phyloP scores from a whole-genome alignment of 1,284 basidiomycete genomes.

The Moesziomyces sp. region DNA sequence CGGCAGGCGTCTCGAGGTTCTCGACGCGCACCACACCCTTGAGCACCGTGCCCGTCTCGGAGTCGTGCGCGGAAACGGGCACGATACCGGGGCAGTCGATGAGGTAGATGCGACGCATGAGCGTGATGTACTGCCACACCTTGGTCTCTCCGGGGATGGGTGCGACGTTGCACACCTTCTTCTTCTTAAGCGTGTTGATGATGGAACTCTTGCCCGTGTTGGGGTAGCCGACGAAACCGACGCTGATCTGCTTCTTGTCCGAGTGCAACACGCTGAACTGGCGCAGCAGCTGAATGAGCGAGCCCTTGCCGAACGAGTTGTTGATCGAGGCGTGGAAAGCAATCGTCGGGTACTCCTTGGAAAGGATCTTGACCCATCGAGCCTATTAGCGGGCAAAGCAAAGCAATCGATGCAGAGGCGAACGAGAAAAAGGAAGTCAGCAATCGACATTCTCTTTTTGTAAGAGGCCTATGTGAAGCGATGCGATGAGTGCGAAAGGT shows the following conservation, averaged over 20 bases:
- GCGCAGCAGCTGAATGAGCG: constrained; percentile 93
- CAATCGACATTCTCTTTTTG: constrained; percentile 7
- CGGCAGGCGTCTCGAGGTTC: constrained; percentile 90
- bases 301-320: constrained; percentile 98
- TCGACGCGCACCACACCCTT: constrained; percentile 98
- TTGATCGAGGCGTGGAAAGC: constrained; percentile 99
- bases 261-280: constrained; percentile 97
- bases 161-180: constrained; percentile 96
- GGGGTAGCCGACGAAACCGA: constrained; percentile 97
- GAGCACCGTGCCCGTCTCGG: constrained; percentile 90
- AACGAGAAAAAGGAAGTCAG: constrained; percentile 12
- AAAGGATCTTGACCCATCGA: constrained; percentile 95
- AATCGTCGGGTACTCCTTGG: constrained; percentile 91
- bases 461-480: neutral
- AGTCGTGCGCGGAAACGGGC: constrained; percentile 87
- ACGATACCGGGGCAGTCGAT: constrained; percentile 99
- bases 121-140: constrained; percentile 99
- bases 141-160: constrained; percentile 99
- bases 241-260: constrained; percentile 99
- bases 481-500: constrained; percentile 6
- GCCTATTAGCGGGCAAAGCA: constrained; percentile 73
- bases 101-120: constrained; percentile 95
- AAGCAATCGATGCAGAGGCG: constrained; percentile 8
- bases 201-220: constrained; percentile 98
- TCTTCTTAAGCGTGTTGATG: constrained; percentile 98